Evolutionary conservation across 176 grass and related monocot species (phyloP), one percentile per base, ranked within the genome.

Genomic region (Musa itinerans): DNA sequence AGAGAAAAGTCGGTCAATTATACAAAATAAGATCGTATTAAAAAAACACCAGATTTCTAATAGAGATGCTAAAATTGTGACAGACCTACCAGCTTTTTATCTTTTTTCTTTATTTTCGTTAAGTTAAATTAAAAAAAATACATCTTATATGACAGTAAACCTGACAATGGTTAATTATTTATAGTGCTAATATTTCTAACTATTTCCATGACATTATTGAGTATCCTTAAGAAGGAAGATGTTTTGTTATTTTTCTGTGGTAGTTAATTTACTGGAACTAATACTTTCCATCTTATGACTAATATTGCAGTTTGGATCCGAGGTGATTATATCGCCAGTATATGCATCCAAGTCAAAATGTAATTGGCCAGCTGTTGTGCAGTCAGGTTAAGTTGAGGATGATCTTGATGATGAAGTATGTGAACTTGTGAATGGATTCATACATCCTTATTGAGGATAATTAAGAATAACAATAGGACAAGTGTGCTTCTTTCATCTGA

Each of bases 391-490:
- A 91, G 53, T 79, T 66, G 19, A 74, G 53, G 56, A 82, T 82
- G 59, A 53, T 26, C 55, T 82, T 59, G 91, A 99, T 50, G 95
- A 99, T 56, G 95, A 84, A 80, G 83, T 88, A 63, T 99, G 95
- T 68, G 95, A 99, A 66, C 78, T 99, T 65, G 95, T 99, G 49
- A 89, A 79, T 57, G 88, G 95, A 73, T 94, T 67, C 59, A 69
- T 51, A 88, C 84, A 6, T 86, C 91, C 81, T 85, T 99, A 10
- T 61, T 94, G 21, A 87, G 82, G 68, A 90, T 90, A 48, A 90
- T 94, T 71, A 94, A 99, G 83, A 94, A 99, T 83, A 99, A 99
- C 83, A 99, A 94, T 67, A 88, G 88, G 72, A 80, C 86, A 2
- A 89, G 88, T 43, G 20, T 99, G 80, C 88, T 99, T 49, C 78